Evolutionary conservation across 495 filamentous ascomycete genomes (phyloP), one percentile per base, ranked within the genome.

Genomic region (Annulohypoxylon nitens): DNA sequence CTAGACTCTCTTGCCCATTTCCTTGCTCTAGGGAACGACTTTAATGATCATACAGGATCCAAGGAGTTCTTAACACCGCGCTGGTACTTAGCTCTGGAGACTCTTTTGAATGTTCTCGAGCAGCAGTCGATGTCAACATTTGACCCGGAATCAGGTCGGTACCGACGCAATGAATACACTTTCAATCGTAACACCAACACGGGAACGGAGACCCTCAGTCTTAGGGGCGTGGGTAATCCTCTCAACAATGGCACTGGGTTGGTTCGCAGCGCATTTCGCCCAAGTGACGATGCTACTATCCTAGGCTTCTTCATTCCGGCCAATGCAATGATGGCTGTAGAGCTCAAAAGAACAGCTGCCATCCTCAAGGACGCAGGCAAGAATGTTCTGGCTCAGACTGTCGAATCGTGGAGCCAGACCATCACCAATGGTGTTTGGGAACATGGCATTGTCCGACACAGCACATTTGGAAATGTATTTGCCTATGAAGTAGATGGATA

Each of bases 401-500:
- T 97, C 1, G 83, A 88, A 16, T 74, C 82, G n/a, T 90, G 93
- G 71, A 90, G 91, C 59, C 82, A 89, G 61, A 83, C 81, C 2
- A 94, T 99, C 36, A 87, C 87, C 16, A 85, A 89, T 30, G 95
- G 93, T 2, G 87, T 99, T 45, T 93, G 90, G 86, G 91, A 97
- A 67, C 89, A 98, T 74, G 96, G 93, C n/a, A 91, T 97, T 11
- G 91, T 98, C n/a, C 80, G 83, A 3, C 94, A 97, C 75, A 87
- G 90, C 71, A 90, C 87, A 47, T 97, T 91, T 71, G 97, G 97
- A 33, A 83, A 92, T 20, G 96, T 99, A 3, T 99, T 97, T 78
- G 96, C 96, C 5, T 99, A 92, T 77, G 96, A 99, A 81, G 93
- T 98, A 12, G 96, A 99, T 78, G 96, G 96, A 1, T 99, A 96